Base-by-base conservation (phyloP, 768 basidiomycete genomes). In the Rhodosporidiobolus sp. region DNA sequence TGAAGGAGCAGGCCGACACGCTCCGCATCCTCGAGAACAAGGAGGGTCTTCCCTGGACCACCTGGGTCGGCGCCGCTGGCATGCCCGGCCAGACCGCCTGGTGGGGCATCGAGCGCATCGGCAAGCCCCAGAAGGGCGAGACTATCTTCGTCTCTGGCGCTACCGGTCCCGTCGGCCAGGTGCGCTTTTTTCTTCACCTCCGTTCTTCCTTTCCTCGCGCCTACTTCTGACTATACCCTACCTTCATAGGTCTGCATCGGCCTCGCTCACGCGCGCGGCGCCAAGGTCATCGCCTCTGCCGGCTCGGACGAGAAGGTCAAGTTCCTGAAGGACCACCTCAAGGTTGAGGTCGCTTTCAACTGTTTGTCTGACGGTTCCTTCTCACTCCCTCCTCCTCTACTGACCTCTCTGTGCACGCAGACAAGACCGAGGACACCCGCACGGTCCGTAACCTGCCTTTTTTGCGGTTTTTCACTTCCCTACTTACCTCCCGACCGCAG, bases 231-330 rank as follows among this genome's bases (percentile, higher is more conserved):
- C 38, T 7, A 7, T 7, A 14, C 38, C 8, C 38, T 43, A 7
- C 38, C 14, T 14, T 43, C 7, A 7, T 43, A 86, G 86, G 87
- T 83, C 26, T 83, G 84, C 58, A 79, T 82, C 43, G 84, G 83
- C 73, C 76, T 85, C 38, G 83, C 84, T 22, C 84, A 84, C 71
- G 63, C 62, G 2, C 76, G 79, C 0, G 85, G 85, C 3, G 66
- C 82, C 54, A 88, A 87, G 77, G 89, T 90, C 48, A 89, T 91
- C 63, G 88, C 85, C 0, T 88, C 87, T 0, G 87, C 88, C 0
- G 88, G 90, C 2, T 85, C 86, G 0, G 88, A 89, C 22, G 87
- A 88, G 67, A 90, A 91, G 79, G 87, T 90, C 14, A 77, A 83
- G 8, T 88, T 85, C 77, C 71, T 88, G 80, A 84, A 84, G 60